These are phyloP conservation scores for Cucumis hystrix DNA, from an alignment of 306 rosid species.

Conservation along the genomic window DNA sequence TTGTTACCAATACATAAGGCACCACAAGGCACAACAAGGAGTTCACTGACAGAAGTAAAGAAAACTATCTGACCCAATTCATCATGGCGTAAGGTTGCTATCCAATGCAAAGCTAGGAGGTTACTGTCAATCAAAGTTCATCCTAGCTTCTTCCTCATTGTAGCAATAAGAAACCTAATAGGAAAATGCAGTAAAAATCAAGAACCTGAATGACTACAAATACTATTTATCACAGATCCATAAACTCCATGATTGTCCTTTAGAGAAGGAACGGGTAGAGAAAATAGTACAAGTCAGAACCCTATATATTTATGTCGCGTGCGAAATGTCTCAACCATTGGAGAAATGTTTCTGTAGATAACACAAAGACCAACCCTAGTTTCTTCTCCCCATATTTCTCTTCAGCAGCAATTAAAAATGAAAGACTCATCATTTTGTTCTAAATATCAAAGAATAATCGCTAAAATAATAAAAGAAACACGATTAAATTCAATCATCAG, in stretches of 20 bases:
- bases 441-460: background rate
- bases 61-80: conserved; percentile 93
- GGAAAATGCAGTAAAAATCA: background rate
- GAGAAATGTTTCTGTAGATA: background rate
- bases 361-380: too few species aligned
- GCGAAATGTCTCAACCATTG: background rate
- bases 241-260: background rate
- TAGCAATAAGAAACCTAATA: background rate
- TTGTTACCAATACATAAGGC: conserved; percentile 14
- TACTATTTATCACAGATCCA: background rate
- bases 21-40: background rate
- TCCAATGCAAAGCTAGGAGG: conserved; percentile 83
- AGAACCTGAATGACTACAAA: background rate
- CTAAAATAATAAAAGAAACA: background rate
- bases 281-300: too few species aligned
- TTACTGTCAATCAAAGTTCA: conserved; percentile 34
- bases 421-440: background rate
- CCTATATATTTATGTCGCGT: too few species aligned
- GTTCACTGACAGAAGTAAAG: background rate
- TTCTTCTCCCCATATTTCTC: background rate
- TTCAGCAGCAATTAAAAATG: background rate
- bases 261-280: too few species aligned
- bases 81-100: conserved; percentile 82
- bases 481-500: background rate
- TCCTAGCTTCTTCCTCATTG: conserved; percentile 83